Evolutionary conservation across 164 flowering plant genomes (phyloP).

Genomic region (Chimonanthus salicifolius): DNA sequence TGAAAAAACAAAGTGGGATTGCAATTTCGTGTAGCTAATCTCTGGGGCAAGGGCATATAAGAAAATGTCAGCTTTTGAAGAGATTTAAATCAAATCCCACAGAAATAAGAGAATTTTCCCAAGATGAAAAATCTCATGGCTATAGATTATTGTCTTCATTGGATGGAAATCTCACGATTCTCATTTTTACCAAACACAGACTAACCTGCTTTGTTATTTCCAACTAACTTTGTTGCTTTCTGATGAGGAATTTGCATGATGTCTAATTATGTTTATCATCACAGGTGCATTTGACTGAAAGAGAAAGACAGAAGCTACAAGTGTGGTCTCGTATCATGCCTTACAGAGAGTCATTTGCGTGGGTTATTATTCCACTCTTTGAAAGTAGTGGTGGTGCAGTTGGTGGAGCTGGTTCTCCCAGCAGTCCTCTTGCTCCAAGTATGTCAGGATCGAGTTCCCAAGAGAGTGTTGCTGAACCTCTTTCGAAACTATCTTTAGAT

Average conservation of each 20-base stretch:
- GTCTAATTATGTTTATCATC: slow-evolving; percentile 8
- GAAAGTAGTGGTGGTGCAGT: slow-evolving; percentile 57
- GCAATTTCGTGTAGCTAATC: too few relatives aligned
- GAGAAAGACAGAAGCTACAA: slow-evolving; percentile 95
- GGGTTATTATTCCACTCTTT: slow-evolving; percentile 94
- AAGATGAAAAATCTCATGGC: too few relatives aligned
- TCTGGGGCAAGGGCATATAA: too few relatives aligned
- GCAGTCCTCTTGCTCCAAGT: slow-evolving; percentile 82
- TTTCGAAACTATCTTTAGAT: slow-evolving; percentile 58
- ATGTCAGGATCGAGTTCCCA: slow-evolving; percentile 73
- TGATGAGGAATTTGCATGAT: background rate
- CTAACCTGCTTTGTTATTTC: background rate
- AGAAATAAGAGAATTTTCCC: too few relatives aligned
- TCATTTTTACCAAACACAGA: too few relatives aligned
- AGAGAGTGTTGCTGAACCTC: slow-evolving; percentile 63
- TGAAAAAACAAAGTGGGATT: too few relatives aligned
- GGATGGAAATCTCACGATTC: too few relatives aligned
- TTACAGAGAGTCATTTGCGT: slow-evolving; percentile 87
- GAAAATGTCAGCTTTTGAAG: too few relatives aligned
- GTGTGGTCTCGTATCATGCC: slow-evolving; percentile 99
- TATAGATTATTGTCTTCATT: too few relatives aligned
- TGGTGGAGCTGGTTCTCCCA: slow-evolving; percentile 83
- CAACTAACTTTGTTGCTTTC: background rate
- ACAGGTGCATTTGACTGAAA: slow-evolving; percentile 86
- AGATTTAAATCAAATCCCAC: too few relatives aligned